These are phyloP conservation scores for Sarocladium kiliense DNA, from an alignment of 2,329 filamentous ascomycete species.

Conservation along the genomic window DNA sequence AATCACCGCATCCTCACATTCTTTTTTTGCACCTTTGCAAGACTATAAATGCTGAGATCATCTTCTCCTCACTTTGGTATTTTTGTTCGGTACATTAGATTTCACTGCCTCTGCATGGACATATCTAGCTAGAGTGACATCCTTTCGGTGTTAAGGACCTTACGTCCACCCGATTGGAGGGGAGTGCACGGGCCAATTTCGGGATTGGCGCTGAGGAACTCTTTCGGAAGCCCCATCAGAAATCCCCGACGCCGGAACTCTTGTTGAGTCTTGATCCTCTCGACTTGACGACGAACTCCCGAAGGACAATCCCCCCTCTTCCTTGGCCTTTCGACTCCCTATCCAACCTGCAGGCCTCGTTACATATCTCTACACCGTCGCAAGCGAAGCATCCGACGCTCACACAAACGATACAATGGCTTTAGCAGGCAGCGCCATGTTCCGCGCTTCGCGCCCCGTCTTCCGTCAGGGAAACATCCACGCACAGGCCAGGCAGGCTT, in stretches of 20 bases:
- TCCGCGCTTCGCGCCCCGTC: slow-evolving; percentile 50
- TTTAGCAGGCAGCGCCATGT: slow-evolving; percentile 41
- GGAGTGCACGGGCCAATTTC: slow-evolving; percentile 8
- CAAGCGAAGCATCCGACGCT: not conserved
- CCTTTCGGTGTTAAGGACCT: not conserved
- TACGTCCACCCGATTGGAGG: not conserved
- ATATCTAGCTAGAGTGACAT: too few relatives aligned
- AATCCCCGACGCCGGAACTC: slow-evolving; percentile 6
- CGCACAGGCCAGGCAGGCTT: slow-evolving; percentile 48
- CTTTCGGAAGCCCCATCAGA: not conserved
- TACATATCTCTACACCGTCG: not conserved
- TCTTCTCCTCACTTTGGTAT: not conserved
- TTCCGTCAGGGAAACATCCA: slow-evolving; percentile 50
- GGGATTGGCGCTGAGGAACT: not conserved
- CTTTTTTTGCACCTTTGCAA: not conserved
- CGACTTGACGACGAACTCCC: not conserved
- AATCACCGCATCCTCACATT: slow-evolving; percentile 5
- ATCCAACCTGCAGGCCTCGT: not conserved
- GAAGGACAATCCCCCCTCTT: not conserved
- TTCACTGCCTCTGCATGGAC: too few relatives aligned
- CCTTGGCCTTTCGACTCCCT: not conserved
- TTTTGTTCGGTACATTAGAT: not conserved
- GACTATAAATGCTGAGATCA: not conserved
- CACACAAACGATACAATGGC: slow-evolving; percentile 28
- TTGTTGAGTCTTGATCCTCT: not conserved